Percentiles rank a stretch among this genome's conserved stretches.
These are phyloP conservation scores for Nothomitra cinnamomea DNA, from an alignment of 2,329 filamentous ascomycete species.

Conservation along the genomic window DNA sequence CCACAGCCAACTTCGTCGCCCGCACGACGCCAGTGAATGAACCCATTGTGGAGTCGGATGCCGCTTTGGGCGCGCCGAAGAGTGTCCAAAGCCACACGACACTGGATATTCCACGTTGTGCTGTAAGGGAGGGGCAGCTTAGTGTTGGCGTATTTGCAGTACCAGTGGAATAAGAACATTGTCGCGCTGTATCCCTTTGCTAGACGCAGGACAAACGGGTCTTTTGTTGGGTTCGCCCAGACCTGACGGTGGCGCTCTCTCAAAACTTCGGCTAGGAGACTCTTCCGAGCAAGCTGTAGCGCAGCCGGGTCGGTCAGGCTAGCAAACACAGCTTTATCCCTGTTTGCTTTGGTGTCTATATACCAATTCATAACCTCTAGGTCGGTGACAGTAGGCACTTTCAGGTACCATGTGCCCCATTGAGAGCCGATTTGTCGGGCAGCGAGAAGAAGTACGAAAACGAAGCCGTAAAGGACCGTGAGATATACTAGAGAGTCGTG, in stretches of 20 bases:
- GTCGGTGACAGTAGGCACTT: constrained; percentile 32
- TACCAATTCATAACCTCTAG: constrained; percentile 35
- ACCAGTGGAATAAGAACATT: constrained; percentile 37
- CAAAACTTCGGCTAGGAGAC: constrained; percentile 28
- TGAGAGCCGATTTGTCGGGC: constrained; percentile 36
- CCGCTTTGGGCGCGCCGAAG: constrained; percentile 36
- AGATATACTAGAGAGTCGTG: constrained; percentile 41
- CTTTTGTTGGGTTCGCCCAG: constrained; percentile 26
- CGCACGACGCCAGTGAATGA: constrained; percentile 40
- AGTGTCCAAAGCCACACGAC: constrained; percentile 35
- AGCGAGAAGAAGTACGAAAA: constrained; percentile 32
- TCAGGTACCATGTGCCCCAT: constrained; percentile 41
- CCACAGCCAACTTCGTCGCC: constrained; percentile 36
- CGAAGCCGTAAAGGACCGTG: constrained; percentile 34
- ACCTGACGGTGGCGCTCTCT: constrained; percentile 26
- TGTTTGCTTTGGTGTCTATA: constrained; percentile 16
- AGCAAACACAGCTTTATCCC: constrained; percentile 20
- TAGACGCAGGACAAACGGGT: constrained; percentile 31
- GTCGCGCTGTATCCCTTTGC: constrained; percentile 34
- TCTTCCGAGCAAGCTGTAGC: constrained; percentile 29
- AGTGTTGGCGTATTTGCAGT: constrained; percentile 29
- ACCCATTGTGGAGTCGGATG: constrained; percentile 36
- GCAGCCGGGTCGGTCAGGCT: constrained; percentile 31
- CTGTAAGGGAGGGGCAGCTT: constrained; percentile 35
- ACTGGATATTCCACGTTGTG: constrained; percentile 40